phyloP scores from a whole-genome alignment of 1,139 yeast species.

The Eremothecium sinecaudum region DNA sequence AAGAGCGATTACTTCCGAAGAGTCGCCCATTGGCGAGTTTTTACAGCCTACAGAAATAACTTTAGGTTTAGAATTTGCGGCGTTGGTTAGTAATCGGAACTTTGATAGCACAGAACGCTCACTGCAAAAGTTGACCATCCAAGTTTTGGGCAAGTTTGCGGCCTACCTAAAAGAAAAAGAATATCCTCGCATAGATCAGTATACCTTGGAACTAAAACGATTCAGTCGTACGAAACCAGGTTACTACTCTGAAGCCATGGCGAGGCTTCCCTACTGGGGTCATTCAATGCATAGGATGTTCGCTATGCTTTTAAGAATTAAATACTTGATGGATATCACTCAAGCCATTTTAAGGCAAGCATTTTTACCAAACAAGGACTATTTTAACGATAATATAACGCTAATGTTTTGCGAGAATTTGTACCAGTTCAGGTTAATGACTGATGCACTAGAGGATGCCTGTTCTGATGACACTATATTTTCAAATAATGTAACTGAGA shows the following conservation, averaged over 20 bases:
- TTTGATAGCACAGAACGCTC: conserved; percentile 23
- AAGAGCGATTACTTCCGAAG: conserved; percentile 24
- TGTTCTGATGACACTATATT: conserved; percentile 7
- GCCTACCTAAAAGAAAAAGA: conserved; percentile 17
- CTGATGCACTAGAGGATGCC: conserved; percentile 14
- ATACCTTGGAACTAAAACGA: conserved; percentile 19
- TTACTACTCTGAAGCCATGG: conserved; percentile 6
- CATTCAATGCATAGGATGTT: conserved; percentile 43
- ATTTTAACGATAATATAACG: conserved; percentile 15
- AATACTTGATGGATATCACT: conserved; percentile 16
- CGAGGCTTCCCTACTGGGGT: conserved; percentile 31
- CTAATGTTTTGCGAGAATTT: conserved; percentile 21
- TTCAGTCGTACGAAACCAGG: conserved; percentile 13
- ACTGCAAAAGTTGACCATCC: conserved; percentile 23
- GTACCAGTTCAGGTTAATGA: conserved; percentile 18
- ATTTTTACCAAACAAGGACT: conserved; percentile 20
- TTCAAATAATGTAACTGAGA: conserved; percentile 8
- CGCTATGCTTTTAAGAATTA: conserved; percentile 26
- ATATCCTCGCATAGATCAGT: conserved; percentile 17
- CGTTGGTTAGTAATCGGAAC: conserved; percentile 21
- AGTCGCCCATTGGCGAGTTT: conserved; percentile 29
- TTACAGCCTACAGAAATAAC: conserved; percentile 31
- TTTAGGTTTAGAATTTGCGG: conserved; percentile 29
- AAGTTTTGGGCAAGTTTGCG: conserved; percentile 22
- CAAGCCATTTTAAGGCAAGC: conserved; percentile 20